Base-by-base conservation (phyloP, 2,329 filamentous ascomycete genomes). In the Cercospora zeina region DNA sequence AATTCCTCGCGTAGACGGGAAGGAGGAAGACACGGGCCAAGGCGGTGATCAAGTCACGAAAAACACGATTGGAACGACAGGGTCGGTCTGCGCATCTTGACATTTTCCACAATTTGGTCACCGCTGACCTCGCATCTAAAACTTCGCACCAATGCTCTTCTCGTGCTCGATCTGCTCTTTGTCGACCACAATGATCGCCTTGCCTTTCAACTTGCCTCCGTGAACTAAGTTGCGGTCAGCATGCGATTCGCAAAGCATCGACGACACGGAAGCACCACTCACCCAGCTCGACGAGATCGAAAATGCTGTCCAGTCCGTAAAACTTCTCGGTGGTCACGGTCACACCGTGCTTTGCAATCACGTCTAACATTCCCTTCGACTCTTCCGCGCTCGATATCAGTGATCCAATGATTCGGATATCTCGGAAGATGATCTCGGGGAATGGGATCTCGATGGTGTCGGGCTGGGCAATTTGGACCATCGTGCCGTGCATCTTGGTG, bases 1-100 rank as follows among this genome's bases (percentile, higher is more conserved):
- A 89, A 74, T 90, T 89, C 70, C 85, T 90, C 70, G 87, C 87
- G 30, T 88, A 45, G 39, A 19, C 9, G 21, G 7, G 39, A 27
- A 27, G 24, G 24, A 27, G 6, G 24, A 27, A 3, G 24, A 6
- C 3, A 27, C 24, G 24, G 24, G 24, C 3, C 24, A 27, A 27
- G 24, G 24, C 24, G 6, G 6, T 27, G 24, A 27, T 27, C 24
- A 27, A 27, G 8, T 45, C 21, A 45, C 39, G 39, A 21, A 45
- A 16, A 21, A 45, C 19, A 10, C 39, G 19, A 45, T 24, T 24
- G 39, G 21, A 24, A 45, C 39, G 39, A 45, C 19, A 10, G 39
- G 39, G 21, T 45, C 13, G 9, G 39, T 24, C 39, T 13, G 39
- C 39, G 2, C 39, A 24, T 45, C 19, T 24, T 27, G 24, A 27